Conservation (phyloP, 2,329 filamentous ascomycete genomes). For the Colletotrichum orchidophilum region DNA sequence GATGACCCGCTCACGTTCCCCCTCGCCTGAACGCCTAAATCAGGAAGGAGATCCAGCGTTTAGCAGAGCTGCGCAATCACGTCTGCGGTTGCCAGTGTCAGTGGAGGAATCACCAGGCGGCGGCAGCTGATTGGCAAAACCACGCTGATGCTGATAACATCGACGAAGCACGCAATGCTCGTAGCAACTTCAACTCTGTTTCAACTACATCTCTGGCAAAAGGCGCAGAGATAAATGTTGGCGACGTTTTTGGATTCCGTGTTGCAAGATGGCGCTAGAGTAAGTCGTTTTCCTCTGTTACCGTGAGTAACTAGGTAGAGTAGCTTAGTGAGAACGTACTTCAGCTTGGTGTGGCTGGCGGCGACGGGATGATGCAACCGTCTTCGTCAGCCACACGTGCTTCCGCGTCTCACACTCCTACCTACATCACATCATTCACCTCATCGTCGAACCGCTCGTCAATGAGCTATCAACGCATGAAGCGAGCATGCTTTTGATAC, state of each 20-base stretch:
- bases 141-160: conserved; percentile 28
- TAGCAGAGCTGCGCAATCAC: not conserved
- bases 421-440: not conserved
- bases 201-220: conserved; percentile 26
- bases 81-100: not conserved
- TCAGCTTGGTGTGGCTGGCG: conserved; percentile 27
- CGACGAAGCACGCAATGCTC: conserved; percentile 30
- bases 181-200: conserved; percentile 25
- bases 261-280: conserved; percentile 27
- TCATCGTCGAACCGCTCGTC: not conserved
- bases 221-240: conserved; percentile 9
- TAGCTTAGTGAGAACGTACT: not conserved
- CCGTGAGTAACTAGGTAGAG: not conserved
- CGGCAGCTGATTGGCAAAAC: conserved; percentile 32
- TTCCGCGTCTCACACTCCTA: conserved; percentile 15
- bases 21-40: conserved; percentile 18
- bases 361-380: conserved; percentile 30
- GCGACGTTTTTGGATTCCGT: not conserved
- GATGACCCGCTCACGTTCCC: conserved; percentile 18
- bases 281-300: conserved; percentile 1
- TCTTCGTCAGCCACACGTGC: conserved; percentile 27
- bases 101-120: conserved; percentile 14
- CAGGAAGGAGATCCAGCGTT: conserved; percentile 26
- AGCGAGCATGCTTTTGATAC: not conserved
- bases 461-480: not conserved